Base-by-base conservation (phyloP, 805 yeast genomes). In the Jamesozyma spencerorum region DNA sequence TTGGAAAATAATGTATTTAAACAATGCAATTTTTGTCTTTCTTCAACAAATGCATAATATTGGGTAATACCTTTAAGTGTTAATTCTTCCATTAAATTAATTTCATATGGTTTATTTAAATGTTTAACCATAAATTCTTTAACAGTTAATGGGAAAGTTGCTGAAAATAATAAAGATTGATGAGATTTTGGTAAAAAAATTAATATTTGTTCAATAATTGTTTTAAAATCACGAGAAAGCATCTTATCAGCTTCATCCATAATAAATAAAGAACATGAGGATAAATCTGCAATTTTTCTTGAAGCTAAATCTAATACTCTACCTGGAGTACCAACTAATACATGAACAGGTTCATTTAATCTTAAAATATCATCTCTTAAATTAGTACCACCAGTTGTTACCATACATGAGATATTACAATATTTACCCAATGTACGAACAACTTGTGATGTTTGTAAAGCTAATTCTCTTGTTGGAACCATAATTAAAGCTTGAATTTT, bases 161-260 rank as follows among this genome's bases (percentile, higher is more conserved):
- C 98, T 43, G 92, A 80, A 60, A 86, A 88, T 55, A 92, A 74
- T 49, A 90, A 69, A 14, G 94, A 81, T 69, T 92, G 98, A 48
- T 80, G 81, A 47, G 72, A 74, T 43, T 69, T 57, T 27, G 97
- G 95, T 73, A 90, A 79, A 57, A 82, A 85, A 34, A 71, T 70
- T 53, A 92, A 71, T 47, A 90, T 83, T 62, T 85, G 94, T 62
- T 85, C 94, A 48, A 90, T 85, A 42, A 88, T 80, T 28, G 77
- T 75, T 51, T 83, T 82, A 65, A 92, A 92, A 57, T 92, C 98
- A 52, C 85, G 78, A 30, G 92, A 78, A 45, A 92, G 74, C 83
- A 92, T 85, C 64, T 92, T 92, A 65, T 92, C 98, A 43, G 98
- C 98, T 71, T 92, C 98, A 64, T 92, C 98, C 97, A 92, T 87